Conservation (phyloP, 1,284 basidiomycete genomes). For the Pseudozyma thailandica region DNA sequence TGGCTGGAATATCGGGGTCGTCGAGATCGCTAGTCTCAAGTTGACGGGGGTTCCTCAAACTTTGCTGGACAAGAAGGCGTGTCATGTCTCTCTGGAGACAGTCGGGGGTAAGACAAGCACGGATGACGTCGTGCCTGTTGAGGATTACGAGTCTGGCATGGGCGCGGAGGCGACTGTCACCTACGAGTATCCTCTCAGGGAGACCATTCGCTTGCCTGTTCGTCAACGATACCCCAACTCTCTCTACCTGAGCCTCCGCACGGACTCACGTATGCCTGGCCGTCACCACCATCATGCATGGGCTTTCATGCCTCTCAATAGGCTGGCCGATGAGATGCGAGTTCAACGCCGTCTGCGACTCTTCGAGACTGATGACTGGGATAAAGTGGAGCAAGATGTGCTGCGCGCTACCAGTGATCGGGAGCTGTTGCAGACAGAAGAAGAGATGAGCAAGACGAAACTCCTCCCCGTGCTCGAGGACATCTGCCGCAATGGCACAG, state of each 20-base stretch:
- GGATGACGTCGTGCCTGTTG: conserved; percentile 28
- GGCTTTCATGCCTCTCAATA: conserved; percentile 51
- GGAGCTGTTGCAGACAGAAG: conserved; percentile 25
- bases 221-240: conserved; percentile 47
- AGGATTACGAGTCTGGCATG: conserved; percentile 37
- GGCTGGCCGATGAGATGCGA: conserved; percentile 48
- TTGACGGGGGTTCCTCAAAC: conserved; percentile 34
- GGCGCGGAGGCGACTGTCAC: conserved; percentile 41
- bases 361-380: conserved; percentile 49
- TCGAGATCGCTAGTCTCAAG: conserved; percentile 50
- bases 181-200: conserved; percentile 46
- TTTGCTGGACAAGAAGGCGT: conserved; percentile 49
- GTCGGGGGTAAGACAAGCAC: conserved; percentile 53
- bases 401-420: conserved; percentile 40
- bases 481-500: conserved; percentile 30
- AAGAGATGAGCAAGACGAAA: conserved; percentile 11
- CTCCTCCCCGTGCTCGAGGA: conserved; percentile 51
- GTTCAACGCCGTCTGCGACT: conserved; percentile 37
- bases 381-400: conserved; percentile 55
- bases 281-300: conserved; percentile 47
- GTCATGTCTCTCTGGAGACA: conserved; percentile 50
- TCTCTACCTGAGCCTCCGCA: conserved; percentile 51
- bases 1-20: conserved; percentile 61
- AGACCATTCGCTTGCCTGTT: conserved; percentile 42
- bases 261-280: conserved; percentile 55